Evolutionary conservation across 2,329 filamentous ascomycete species (phyloP).

Genomic region (Xylaria sp.): DNA sequence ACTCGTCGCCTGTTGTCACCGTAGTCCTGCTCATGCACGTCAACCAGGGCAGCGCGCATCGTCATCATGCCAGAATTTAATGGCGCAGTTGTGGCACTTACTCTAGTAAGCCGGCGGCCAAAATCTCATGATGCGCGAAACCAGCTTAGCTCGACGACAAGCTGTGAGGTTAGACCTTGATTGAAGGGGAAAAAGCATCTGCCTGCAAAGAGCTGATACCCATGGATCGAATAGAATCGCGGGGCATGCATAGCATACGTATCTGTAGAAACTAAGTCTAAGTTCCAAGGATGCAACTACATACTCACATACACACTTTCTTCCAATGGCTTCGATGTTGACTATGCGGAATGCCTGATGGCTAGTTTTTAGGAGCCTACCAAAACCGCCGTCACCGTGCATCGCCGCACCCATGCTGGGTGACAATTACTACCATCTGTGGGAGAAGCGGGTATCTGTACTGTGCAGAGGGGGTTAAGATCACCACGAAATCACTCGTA

Average conservation of each 20-base stretch:
- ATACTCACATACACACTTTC: too few species aligned
- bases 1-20: not conserved
- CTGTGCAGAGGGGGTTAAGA: slow-evolving; percentile 26
- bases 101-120: not conserved
- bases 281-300: slow-evolving; percentile 18
- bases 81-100: not conserved
- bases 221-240: not conserved
- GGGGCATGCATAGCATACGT: not conserved
- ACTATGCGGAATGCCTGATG: slow-evolving; percentile 16
- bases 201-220: not conserved
- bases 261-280: slow-evolving; percentile 10
- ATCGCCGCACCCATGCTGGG: slow-evolving; percentile 26
- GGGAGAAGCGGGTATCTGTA: slow-evolving; percentile 27
- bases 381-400: slow-evolving; percentile 29
- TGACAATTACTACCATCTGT: slow-evolving; percentile 35
- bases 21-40: slow-evolving; percentile 6
- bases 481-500: slow-evolving; percentile 16
- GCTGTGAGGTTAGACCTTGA: slow-evolving; percentile 9
- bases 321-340: slow-evolving; percentile 9
- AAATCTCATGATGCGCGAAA: not conserved
- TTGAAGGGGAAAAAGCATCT: slow-evolving; percentile 1
- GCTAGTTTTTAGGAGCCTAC: slow-evolving; percentile 19
- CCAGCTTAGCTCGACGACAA: slow-evolving; percentile 5
- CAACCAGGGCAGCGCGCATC: slow-evolving; percentile 10
- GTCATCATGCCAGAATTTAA: slow-evolving; percentile 12